Evolutionary conservation across 164 flowering plant species (phyloP).

Genomic region (Sedum album): DNA sequence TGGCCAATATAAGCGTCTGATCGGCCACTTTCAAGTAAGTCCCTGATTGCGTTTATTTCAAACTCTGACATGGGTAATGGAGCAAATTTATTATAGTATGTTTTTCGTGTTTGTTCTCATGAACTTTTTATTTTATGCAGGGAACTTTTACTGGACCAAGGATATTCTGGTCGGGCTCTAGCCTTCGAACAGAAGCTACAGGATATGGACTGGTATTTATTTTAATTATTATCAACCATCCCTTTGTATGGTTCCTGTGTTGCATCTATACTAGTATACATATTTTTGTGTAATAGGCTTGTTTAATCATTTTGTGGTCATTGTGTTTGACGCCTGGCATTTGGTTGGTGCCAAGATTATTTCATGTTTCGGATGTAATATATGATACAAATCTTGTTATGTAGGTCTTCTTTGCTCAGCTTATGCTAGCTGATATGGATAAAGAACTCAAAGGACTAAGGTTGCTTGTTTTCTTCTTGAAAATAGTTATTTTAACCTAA

Average conservation of each 20-base stretch:
- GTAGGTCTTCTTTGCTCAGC: conserved; percentile 95
- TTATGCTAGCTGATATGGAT: conserved; percentile 86
- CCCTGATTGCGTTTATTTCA: neutral
- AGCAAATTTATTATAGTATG: neutral
- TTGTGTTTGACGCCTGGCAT: neutral
- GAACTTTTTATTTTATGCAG: conserved; percentile 63
- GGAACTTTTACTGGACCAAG: conserved; percentile 98
- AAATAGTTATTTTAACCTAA: neutral
- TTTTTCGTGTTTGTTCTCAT: conserved; percentile 16
- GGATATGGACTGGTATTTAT: conserved; percentile 94
- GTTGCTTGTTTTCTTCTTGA: conserved; percentile 21
- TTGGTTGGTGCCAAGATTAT: neutral
- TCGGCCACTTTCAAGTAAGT: conserved; percentile 86
- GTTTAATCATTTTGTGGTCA: neutral
- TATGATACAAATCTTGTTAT: conserved; percentile 8
- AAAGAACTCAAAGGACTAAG: conserved; percentile 95
- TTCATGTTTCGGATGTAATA: neutral
- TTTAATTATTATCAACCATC: conserved; percentile 8
- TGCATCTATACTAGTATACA: neutral
- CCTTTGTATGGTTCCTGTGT: neutral
- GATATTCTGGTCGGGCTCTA: conserved; percentile 91
- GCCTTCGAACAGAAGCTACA: conserved; percentile 97
- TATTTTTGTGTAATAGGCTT: neutral
- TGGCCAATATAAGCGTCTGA: conserved; percentile 90
- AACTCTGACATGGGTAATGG: neutral